These are phyloP conservation scores for Kluyveromyces marxianus DNA, from an alignment of 1,139 yeast species.

Conservation along the genomic window DNA sequence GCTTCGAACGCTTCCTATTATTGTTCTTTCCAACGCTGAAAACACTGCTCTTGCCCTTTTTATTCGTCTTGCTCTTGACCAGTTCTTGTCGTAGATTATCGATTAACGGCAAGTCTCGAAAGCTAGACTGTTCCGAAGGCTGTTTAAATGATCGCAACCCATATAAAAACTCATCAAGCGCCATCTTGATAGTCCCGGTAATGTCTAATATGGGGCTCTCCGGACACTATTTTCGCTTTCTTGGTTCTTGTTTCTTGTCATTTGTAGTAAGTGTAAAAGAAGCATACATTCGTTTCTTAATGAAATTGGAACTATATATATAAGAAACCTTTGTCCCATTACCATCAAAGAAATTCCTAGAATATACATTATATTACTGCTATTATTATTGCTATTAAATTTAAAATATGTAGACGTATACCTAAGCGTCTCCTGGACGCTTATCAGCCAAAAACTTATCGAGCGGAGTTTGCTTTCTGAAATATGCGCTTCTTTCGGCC, in stretches of 20 bases:
- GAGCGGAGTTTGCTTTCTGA: slow-evolving; percentile 17
- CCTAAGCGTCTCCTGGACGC: slow-evolving; percentile 1
- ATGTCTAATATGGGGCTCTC: not conserved
- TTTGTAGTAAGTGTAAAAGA: too few species aligned
- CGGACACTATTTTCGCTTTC: not conserved
- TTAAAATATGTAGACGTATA: not conserved
- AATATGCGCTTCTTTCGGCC: slow-evolving; percentile 19
- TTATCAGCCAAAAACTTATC: slow-evolving; percentile 13
- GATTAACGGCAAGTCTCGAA: not conserved
- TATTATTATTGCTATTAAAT: not conserved
- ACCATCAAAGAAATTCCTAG: too few species aligned
- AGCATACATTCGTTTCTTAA: too few species aligned
- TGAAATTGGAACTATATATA: too few species aligned
- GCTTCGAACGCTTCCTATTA: not conserved
- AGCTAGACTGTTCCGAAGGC: not conserved
- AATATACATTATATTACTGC: too few species aligned
- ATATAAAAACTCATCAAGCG: not conserved
- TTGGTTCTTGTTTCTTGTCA: too few species aligned
- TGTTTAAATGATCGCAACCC: slow-evolving; percentile 1
- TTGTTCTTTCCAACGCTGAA: not conserved
- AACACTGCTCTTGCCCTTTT: not conserved
- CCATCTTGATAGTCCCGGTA: not conserved
- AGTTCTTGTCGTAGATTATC: slow-evolving; percentile 1
- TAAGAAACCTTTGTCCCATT: too few species aligned
- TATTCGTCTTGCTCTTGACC: not conserved